Conservation (phyloP, 2,329 filamentous ascomycete species). For the Phialophora expanda region DNA sequence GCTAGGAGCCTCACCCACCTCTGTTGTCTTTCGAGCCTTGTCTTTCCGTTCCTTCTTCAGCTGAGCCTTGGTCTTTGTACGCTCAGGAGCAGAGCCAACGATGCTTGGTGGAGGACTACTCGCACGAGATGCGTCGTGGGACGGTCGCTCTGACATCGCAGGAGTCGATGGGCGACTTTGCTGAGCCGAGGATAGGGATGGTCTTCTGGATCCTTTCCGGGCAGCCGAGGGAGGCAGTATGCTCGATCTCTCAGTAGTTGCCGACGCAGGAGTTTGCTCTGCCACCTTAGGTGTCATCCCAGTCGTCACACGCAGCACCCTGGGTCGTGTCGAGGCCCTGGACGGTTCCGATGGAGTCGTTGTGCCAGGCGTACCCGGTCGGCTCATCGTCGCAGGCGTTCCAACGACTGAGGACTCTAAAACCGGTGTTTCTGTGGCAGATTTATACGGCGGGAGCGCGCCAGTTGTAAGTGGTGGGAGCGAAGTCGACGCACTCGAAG, state of each 20-base stretch:
- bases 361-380: conserved; percentile 29
- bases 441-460: conserved; percentile 9
- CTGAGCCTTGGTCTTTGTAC: conserved; percentile 66
- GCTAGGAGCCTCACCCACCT: conserved; percentile 48
- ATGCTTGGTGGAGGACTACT: conserved; percentile 62
- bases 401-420: conserved; percentile 25
- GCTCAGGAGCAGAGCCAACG: conserved; percentile 64
- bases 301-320: conserved; percentile 38
- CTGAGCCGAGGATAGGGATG: conserved; percentile 54
- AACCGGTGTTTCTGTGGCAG: conserved; percentile 22
- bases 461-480: background rate
- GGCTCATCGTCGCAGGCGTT: conserved; percentile 31
- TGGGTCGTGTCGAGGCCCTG: conserved; percentile 26
- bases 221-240: conserved; percentile 25
- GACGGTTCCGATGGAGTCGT: conserved; percentile 28
- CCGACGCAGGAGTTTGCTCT: conserved; percentile 33
- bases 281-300: conserved; percentile 28
- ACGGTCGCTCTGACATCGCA: conserved; percentile 59
- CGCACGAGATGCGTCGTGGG: conserved; percentile 60
- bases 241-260: conserved; percentile 36
- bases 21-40: conserved; percentile 53
- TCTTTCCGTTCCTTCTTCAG: conserved; percentile 63
- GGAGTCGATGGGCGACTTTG: conserved; percentile 67
- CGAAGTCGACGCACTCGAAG: conserved; percentile 9
- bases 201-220: conserved; percentile 39